These are phyloP conservation scores for Mycosarcoma mackinlayi DNA, from an alignment of 1,284 basidiomycete species.

Conservation along the genomic window DNA sequence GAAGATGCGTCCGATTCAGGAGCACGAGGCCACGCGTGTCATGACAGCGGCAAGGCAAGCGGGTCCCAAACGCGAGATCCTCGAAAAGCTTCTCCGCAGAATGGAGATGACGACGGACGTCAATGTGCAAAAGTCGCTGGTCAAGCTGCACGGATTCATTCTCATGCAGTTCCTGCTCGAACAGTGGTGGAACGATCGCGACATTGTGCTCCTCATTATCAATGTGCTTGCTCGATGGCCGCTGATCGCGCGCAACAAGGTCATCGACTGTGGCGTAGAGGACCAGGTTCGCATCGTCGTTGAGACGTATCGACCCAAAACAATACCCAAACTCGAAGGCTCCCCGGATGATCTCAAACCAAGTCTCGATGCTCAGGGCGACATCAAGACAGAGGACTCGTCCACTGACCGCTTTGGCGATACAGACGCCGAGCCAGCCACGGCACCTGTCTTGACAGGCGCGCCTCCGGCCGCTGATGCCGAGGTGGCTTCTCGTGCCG, in stretches of 20 bases:
- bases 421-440: constrained; percentile 1
- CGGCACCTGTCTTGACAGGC: constrained; percentile 1
- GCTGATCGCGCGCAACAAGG: constrained; percentile 87
- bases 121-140: constrained; percentile 81
- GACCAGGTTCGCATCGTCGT: constrained; percentile 50
- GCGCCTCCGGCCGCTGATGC: constrained; percentile 32
- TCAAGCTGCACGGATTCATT: constrained; percentile 93
- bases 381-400: constrained; percentile 10
- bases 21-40: constrained; percentile 87
- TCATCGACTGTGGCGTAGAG: constrained; percentile 76
- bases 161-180: constrained; percentile 88
- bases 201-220: constrained; percentile 77
- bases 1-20: constrained; percentile 77
- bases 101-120: constrained; percentile 89
- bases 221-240: constrained; percentile 75
- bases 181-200: constrained; percentile 79
- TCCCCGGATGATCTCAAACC: constrained; percentile 6
- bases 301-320: constrained; percentile 34
- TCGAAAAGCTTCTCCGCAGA: constrained; percentile 84
- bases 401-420: neutral
- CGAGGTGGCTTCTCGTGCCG: constrained; percentile 47
- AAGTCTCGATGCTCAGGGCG: neutral
- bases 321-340: constrained; percentile 67
- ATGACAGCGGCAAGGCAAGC: constrained; percentile 91
- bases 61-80: constrained; percentile 80